Percentiles rank a stretch among this genome's conserved stretches.
Conservation (phyloP, 2,329 filamentous ascomycete species). For the Clarireedia monteithiana region DNA sequence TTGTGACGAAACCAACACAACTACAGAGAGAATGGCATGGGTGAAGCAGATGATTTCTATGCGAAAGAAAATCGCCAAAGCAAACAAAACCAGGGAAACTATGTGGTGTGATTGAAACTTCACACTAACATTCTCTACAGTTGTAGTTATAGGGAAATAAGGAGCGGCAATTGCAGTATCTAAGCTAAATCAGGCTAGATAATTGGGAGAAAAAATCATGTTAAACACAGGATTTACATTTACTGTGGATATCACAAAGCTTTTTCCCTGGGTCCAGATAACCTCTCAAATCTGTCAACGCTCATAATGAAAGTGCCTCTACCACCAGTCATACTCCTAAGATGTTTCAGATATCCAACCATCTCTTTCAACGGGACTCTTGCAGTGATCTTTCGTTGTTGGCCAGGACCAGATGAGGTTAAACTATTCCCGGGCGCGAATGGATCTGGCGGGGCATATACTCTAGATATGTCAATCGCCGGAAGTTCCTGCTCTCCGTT, state of each 20-base stretch:
- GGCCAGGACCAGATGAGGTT: conserved; percentile 39
- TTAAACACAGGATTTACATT: too few relatives aligned
- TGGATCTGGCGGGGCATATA: conserved; percentile 85
- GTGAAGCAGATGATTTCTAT: too few relatives aligned
- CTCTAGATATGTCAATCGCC: conserved; percentile 59
- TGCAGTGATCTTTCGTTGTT: conserved; percentile 64
- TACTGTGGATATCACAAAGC: conserved; percentile 15
- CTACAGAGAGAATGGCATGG: too few relatives aligned
- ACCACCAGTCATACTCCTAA: conserved; percentile 82
- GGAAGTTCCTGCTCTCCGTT: conserved; percentile 8
- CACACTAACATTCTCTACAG: too few relatives aligned
- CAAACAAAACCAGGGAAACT: too few relatives aligned
- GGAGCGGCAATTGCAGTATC: too few relatives aligned
- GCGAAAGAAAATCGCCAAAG: too few relatives aligned
- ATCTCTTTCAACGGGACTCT: conserved; percentile 93
- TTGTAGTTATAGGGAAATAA: too few relatives aligned
- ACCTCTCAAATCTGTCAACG: conserved; percentile 63
- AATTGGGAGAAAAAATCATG: neutral
- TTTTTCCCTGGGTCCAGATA: conserved; percentile 47
- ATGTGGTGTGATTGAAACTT: too few relatives aligned
- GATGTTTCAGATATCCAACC: conserved; percentile 85
- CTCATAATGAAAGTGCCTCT: conserved; percentile 71
- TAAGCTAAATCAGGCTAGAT: too few relatives aligned
- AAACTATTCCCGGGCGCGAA: conserved; percentile 49
- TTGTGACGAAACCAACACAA: too few relatives aligned